These are phyloP conservation scores for Pichia pseudocactophila DNA, from an alignment of 805 yeast genomes.

Conservation along the genomic window DNA sequence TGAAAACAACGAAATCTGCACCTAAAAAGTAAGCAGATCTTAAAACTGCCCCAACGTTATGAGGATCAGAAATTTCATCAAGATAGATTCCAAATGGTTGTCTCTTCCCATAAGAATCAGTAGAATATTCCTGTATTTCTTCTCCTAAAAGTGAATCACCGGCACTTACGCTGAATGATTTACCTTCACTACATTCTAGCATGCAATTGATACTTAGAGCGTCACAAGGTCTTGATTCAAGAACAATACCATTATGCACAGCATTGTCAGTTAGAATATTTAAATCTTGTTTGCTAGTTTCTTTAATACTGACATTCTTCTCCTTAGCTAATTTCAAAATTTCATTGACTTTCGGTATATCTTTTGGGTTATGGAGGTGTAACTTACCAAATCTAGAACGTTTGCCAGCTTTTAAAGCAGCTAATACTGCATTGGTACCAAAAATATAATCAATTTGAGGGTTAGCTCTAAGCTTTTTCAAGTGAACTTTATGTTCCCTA, in stretches of 20 bases:
- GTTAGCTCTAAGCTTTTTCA: conserved; percentile 21
- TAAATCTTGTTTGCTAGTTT: conserved; percentile 39
- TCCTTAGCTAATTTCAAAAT: conserved; percentile 41
- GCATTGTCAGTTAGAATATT: conserved; percentile 55
- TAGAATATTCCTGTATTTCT: background rate
- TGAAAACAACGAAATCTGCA: conserved; percentile 65
- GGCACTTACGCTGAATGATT: conserved; percentile 3
- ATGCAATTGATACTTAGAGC: conserved; percentile 10
- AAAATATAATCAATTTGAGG: conserved; percentile 60
- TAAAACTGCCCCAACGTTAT: conserved; percentile 75
- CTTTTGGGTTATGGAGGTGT: conserved; percentile 33
- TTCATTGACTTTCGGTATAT: conserved; percentile 26
- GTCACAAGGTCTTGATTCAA: conserved; percentile 52
- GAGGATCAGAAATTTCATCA: conserved; percentile 81
- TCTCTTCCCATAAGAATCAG: conserved; percentile 16
- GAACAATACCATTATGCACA: conserved; percentile 73
- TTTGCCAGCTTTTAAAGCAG: conserved; percentile 52
- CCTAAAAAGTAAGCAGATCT: conserved; percentile 78
- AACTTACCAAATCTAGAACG: conserved; percentile 47
- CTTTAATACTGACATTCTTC: conserved; percentile 29
- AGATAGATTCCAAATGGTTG: conserved; percentile 65
- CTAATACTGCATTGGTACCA: conserved; percentile 67
- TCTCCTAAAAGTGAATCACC: background rate
- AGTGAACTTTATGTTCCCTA: conserved; percentile 11
- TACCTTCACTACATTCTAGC: background rate